A percentile compares a stretch with the other conserved stretches of the same genome.
Conservation (phyloP, 371 early-diverging fungal genomes). For the Mucor irregularis region DNA sequence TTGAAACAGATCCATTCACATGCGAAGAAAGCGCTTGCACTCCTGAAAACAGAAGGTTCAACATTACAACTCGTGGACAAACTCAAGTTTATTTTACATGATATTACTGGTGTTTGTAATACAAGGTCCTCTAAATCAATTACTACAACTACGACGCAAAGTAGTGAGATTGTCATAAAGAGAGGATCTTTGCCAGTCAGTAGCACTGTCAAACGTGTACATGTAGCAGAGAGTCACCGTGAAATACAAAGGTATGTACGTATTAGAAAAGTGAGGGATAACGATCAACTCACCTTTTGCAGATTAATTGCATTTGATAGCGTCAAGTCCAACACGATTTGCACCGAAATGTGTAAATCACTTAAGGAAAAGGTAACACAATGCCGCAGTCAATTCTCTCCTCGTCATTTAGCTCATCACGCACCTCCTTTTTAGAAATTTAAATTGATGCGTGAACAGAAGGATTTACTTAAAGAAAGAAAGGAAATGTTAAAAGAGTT, state of each 20-base stretch:
- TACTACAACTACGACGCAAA: neutral
- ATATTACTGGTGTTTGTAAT: constrained; percentile 4
- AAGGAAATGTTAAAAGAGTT: constrained; percentile 41
- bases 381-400: neutral
- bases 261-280: neutral
- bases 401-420: neutral
- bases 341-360: constrained; percentile 13
- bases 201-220: neutral
- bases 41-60: constrained; percentile 1
- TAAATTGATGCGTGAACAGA: constrained; percentile 62
- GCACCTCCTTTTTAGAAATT: constrained; percentile 3
- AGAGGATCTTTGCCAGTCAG: neutral
- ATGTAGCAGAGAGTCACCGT: constrained; percentile 1
- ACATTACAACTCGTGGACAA: constrained; percentile 13
- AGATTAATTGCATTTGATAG: constrained; percentile 14
- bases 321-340: constrained; percentile 10
- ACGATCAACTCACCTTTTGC: neutral
- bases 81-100: constrained; percentile 11
- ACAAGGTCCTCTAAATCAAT: neutral
- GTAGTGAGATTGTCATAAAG: neutral
- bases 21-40: constrained; percentile 12
- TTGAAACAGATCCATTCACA: constrained; percentile 14
- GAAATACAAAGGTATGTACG: constrained; percentile 5
- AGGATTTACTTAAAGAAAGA: constrained; percentile 67
- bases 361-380: constrained; percentile 18